Evolutionary conservation across 2,329 filamentous ascomycete genomes (phyloP).

Genomic region (Chaetomiaceae sp.): DNA sequence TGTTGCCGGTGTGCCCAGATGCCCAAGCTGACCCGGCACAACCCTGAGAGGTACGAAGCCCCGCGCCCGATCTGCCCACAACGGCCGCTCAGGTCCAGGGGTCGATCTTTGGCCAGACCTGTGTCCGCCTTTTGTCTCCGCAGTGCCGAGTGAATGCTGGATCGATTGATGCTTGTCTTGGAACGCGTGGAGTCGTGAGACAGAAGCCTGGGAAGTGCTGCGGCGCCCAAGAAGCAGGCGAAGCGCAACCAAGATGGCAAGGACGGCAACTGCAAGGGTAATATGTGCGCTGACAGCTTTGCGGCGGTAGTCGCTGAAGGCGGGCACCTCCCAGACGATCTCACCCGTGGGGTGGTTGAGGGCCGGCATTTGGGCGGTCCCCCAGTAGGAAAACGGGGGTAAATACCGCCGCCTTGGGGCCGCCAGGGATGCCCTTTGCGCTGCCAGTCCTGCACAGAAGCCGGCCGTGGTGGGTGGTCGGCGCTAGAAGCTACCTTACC

Average conservation of each 20-base stretch:
- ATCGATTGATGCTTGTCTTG: conserved; percentile 10
- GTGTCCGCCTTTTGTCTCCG: conserved; percentile 2
- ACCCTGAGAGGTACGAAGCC: conserved; percentile 12
- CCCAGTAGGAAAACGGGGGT: conserved; percentile 22
- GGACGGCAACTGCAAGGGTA: conserved; percentile 31
- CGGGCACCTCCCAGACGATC: conserved; percentile 28
- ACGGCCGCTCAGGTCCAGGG: not conserved
- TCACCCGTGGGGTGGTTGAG: conserved; percentile 33
- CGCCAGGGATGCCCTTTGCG: conserved; percentile 9
- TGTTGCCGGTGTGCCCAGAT: conserved; percentile 11
- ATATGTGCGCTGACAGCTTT: conserved; percentile 24
- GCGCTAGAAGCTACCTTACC: conserved; percentile 22
- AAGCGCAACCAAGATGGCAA: conserved; percentile 34
- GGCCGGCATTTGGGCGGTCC: conserved; percentile 37
- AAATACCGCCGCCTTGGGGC: conserved; percentile 19
- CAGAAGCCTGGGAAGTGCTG: not conserved
- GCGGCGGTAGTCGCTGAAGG: conserved; percentile 26
- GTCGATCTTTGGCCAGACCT: conserved; percentile 1
- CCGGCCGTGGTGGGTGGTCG: conserved; percentile 21
- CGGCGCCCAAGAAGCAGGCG: conserved; percentile 13
- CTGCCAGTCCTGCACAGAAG: conserved; percentile 10
- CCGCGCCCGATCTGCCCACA: conserved; percentile 10
- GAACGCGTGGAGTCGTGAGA: not conserved
- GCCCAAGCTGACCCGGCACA: conserved; percentile 13
- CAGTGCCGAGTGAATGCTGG: not conserved